Evolutionary conservation across 345 rosid species (phyloP), one percentile per base, ranked within the genome.

Genomic region (Rhodamnia rubescens): DNA sequence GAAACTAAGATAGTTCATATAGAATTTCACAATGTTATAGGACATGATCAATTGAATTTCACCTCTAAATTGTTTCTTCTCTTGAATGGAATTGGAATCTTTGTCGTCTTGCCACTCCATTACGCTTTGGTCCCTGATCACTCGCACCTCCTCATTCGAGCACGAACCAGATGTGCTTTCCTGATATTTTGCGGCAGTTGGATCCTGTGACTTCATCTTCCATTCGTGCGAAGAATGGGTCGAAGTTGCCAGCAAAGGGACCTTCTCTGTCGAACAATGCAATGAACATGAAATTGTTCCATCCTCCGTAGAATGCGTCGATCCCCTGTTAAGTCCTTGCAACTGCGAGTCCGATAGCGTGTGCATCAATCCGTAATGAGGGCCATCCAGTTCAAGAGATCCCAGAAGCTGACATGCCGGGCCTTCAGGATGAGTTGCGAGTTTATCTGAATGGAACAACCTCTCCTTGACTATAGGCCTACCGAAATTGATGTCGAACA

Each of bases 321-420:
- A 78, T 82, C 49, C 87, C 85, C 89, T 91, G 53, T 90, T 90
- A 83, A 86, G 93, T 61, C 82, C 92, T 80, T 86, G 89, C 85
- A 94, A 89, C 83, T 83, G 88, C 5, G 95, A 90, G 85, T 94
- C 95, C 51, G 95, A 93, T 74, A 90, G 88, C 85, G 92, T 51
- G 10, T 85, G 86, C 56, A 74, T 53, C n/a, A 85, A 18, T 47
- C 82, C 51, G 13, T 32, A 53, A 11, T 85, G 49, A 74, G 64
- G 80, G 42, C 29, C 40, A 5, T 51, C 56, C 22, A 11, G 11
- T 15, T 85, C 86, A 3, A 51, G 40, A 51, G 82, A 74, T 74
- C 58, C 81, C n/a, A 53, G 59, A 52, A 74, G 81, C 42, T 51
- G 47, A 64, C 54, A 40, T 1, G 49, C 53, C 3, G 57, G 51